Evolutionary conservation across 129 eudicot species (phyloP).

Genomic region (Flaveria robusta): DNA sequence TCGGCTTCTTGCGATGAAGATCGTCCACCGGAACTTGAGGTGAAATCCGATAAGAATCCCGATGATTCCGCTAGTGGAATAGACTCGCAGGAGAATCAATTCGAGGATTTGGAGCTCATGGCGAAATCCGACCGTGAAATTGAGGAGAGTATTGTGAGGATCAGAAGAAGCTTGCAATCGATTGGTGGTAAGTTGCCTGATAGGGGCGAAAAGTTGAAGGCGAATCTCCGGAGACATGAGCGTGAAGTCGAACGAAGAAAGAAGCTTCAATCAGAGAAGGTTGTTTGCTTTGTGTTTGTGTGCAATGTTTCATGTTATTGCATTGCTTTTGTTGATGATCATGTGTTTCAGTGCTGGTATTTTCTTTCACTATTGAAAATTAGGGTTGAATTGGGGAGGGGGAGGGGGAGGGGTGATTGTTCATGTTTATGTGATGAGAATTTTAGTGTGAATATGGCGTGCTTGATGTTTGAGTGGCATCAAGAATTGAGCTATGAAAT

Average conservation of each 20-base stretch:
- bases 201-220: slow-evolving; percentile 47
- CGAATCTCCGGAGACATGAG: slow-evolving; percentile 23
- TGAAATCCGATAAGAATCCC: slow-evolving; percentile 23
- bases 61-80: not conserved
- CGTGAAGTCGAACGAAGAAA: slow-evolving; percentile 41
- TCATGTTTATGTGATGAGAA: too few species aligned
- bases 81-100: slow-evolving; percentile 1
- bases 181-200: slow-evolving; percentile 35
- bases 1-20: slow-evolving; percentile 39
- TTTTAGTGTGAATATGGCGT: not conserved
- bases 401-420: not conserved
- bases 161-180: not conserved
- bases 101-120: slow-evolving; percentile 8
- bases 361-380: not conserved
- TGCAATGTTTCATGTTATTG: not conserved
- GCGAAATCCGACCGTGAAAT: slow-evolving; percentile 30
- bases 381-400: slow-evolving; percentile 9
- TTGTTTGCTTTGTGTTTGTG: slow-evolving; percentile 21
- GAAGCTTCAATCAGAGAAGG: slow-evolving; percentile 31
- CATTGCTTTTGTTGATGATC: slow-evolving; percentile 20
- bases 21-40: slow-evolving; percentile 31
- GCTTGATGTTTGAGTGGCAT: not conserved
- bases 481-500: not conserved
- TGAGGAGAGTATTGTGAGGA: not conserved
- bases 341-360: too few species aligned